A percentile compares a stretch with the other conserved stretches of the same genome.
Evolutionary conservation across 1,284 basidiomycete species (phyloP).

Genomic region (Sphagnurus paluster): DNA sequence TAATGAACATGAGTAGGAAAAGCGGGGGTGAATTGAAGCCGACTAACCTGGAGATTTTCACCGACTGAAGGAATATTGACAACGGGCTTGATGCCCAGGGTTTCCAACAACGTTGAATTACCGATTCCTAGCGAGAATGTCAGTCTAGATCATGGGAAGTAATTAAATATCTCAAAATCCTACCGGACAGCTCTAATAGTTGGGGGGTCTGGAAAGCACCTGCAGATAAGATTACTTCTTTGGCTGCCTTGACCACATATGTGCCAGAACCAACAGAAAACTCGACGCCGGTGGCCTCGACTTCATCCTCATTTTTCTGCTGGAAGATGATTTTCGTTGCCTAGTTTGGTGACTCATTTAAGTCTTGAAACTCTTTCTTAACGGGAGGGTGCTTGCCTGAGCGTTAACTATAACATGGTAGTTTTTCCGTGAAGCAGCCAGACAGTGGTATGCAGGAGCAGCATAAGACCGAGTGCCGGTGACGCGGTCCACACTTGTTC

Average conservation of each 20-base stretch:
- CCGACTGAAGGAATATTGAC: conserved; percentile 5
- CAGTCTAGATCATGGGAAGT: background rate
- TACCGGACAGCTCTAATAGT: background rate
- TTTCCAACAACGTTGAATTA: background rate
- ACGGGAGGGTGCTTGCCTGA: background rate
- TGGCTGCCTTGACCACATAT: background rate
- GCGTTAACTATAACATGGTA: background rate
- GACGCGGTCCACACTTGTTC: background rate
- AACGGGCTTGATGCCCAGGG: background rate
- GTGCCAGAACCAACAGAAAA: background rate
- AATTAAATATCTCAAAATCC: background rate
- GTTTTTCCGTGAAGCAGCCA: background rate
- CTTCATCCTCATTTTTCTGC: background rate
- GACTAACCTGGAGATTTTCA: conserved; percentile 4
- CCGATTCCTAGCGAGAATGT: background rate
- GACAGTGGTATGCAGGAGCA: background rate
- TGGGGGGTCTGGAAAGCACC: background rate
- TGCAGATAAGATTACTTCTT: conserved; percentile 1
- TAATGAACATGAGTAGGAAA: background rate
- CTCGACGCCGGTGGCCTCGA: background rate
- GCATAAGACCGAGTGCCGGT: background rate
- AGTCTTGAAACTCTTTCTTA: too few relatives aligned
- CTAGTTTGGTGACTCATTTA: background rate
- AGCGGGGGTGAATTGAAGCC: background rate
- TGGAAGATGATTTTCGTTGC: background rate